Evolutionary conservation across 768 basidiomycete species (phyloP).

Genomic region (Rubroboletus satanas): DNA sequence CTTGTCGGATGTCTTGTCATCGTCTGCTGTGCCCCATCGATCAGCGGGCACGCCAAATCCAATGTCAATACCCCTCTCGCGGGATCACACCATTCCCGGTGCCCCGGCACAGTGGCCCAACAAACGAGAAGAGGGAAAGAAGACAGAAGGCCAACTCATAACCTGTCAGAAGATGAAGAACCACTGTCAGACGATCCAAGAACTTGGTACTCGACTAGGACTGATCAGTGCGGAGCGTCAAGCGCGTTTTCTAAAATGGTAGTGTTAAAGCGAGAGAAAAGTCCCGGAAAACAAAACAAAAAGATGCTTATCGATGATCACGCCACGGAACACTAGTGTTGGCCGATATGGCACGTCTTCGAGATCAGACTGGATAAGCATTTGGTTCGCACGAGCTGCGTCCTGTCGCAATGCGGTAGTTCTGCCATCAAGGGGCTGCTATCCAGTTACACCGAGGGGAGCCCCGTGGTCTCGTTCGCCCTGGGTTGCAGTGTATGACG

Average conservation of each 20-base stretch:
- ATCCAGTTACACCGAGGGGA: conserved; percentile 10
- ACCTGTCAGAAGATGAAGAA: not conserved
- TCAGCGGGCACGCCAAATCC: not conserved
- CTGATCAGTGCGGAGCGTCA: conserved; percentile 2
- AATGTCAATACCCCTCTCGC: not conserved
- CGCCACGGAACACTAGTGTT: not conserved
- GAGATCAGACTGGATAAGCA: conserved; percentile 25
- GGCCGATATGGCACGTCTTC: conserved; percentile 4
- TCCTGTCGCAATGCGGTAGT: conserved; percentile 7
- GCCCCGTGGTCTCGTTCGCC: conserved; percentile 13
- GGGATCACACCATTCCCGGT: not conserved
- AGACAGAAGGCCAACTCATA: not conserved
- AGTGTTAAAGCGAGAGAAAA: not conserved
- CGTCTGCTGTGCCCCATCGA: not conserved
- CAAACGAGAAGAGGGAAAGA: not conserved
- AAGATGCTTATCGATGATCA: conserved; percentile 18
- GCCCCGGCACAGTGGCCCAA: not conserved
- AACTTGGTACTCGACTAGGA: not conserved
- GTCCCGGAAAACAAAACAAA: not conserved
- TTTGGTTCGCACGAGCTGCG: conserved; percentile 5
- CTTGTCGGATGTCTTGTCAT: conserved; percentile 6
- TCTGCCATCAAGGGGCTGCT: conserved; percentile 9
- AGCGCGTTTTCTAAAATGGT: not conserved
- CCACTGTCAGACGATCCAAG: not conserved
- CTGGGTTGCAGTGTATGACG: conserved; percentile 1